Percentiles rank a stretch among this genome's conserved stretches.
Evolutionary conservation across 208 protist genomes (phyloP).

Genomic region (Porcisia deanei): DNA sequence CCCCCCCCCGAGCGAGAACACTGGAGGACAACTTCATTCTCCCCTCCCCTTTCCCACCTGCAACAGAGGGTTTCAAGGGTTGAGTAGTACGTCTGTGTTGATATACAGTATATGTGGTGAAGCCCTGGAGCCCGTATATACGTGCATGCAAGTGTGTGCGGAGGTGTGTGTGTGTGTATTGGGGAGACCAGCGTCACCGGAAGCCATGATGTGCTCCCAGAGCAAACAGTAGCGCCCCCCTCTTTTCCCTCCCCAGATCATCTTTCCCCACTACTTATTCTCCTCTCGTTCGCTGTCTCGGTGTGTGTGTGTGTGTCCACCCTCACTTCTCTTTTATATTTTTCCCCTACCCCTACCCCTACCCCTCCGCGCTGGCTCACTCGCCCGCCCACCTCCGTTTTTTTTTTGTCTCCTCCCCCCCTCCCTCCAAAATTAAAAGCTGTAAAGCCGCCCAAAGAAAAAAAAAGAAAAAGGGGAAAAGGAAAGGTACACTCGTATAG

Average conservation of each 20-base stretch:
- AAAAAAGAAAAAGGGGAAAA: background rate
- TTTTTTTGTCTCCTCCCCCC: background rate
- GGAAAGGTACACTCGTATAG: no score
- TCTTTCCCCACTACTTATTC: background rate
- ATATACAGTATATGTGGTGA: background rate
- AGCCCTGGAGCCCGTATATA: background rate
- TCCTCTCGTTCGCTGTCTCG: background rate
- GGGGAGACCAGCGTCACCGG: background rate
- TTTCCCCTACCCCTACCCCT: no score
- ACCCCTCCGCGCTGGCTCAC: background rate
- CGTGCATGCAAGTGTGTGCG: background rate
- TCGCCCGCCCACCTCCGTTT: background rate
- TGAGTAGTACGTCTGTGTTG: background rate
- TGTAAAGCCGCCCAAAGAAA: background rate
- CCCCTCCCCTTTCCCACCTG: background rate
- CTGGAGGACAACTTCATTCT: background rate
- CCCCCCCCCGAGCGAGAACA: background rate
- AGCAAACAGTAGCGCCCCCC: background rate
- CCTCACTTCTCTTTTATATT: background rate
- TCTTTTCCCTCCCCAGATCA: background rate
- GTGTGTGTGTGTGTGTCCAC: no score
- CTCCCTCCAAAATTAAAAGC: background rate
- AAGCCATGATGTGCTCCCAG: constrained; percentile 1
- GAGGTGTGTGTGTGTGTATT: background rate
- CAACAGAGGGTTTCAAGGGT: background rate